Evolutionary conservation across 306 rosid species (phyloP).

Genomic region (Prunus fruticosa): DNA sequence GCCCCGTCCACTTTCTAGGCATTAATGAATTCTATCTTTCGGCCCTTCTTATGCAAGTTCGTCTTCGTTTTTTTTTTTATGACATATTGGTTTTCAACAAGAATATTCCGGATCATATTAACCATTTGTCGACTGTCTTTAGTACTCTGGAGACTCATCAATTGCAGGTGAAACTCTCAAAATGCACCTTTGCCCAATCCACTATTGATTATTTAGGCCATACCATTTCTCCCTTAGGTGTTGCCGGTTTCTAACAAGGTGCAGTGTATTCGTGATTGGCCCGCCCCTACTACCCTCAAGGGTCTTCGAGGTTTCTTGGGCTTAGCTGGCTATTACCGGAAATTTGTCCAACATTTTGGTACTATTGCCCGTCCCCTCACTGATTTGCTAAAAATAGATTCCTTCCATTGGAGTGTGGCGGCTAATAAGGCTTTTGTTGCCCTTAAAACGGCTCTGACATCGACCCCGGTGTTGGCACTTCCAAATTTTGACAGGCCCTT

Average conservation of each 20-base stretch:
- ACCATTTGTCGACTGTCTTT: too few species aligned
- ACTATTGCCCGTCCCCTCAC: rapidly evolving
- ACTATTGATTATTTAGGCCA: not conserved
- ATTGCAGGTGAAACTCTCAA: too few species aligned
- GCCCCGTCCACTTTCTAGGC: too few species aligned
- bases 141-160: too few species aligned
- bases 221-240: too few species aligned
- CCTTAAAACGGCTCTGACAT: rapidly evolving
- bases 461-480: not conserved
- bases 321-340: not conserved
- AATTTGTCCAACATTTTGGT: not conserved
- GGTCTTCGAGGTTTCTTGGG: not conserved
- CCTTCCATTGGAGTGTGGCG: rapidly evolving
- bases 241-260: not conserved
- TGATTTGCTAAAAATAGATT: not conserved
- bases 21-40: too few species aligned
- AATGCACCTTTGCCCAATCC: too few species aligned
- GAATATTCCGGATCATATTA: too few species aligned
- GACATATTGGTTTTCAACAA: too few species aligned
- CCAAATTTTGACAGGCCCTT: not conserved
- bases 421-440: rapidly evolving
- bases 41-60: too few species aligned
- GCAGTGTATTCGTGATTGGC: not conserved
- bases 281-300: not conserved
- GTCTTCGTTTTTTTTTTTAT: too few species aligned